phyloP scores from a whole-genome alignment of 2,329 filamentous ascomycete species.

The Aspergillus oerlinghausenensis region DNA sequence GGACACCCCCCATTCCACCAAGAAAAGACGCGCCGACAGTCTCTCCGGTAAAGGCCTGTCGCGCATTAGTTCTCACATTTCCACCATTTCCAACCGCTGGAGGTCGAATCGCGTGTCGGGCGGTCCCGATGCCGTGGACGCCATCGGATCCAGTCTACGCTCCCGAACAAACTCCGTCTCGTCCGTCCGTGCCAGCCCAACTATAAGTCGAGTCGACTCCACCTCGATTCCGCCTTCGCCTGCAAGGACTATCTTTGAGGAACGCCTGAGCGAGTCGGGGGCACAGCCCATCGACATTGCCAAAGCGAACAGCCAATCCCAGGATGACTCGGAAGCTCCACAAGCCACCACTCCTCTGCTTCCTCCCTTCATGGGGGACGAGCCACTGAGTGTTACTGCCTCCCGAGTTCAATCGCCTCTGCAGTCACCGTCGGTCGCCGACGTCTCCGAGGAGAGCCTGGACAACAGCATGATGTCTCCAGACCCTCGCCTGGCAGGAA shows the following conservation, averaged over 20 bases:
- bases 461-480: constrained; percentile 40
- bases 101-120: constrained; percentile 36
- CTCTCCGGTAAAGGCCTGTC: constrained; percentile 48
- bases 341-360: constrained; percentile 78
- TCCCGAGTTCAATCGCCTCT: constrained; percentile 71
- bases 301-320: constrained; percentile 47
- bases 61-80: constrained; percentile 65
- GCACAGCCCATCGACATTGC: constrained; percentile 50
- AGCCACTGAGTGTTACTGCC: constrained; percentile 43
- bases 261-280: constrained; percentile 48
- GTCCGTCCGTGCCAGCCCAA: constrained; percentile 35
- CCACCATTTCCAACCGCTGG: constrained; percentile 60
- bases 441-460: constrained; percentile 43
- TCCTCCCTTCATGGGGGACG: constrained; percentile 69
- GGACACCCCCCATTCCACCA: constrained; percentile 53
- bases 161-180: constrained; percentile 42
- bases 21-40: constrained; percentile 51
- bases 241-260: constrained; percentile 58
- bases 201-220: constrained; percentile 45
- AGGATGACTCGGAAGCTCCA: constrained; percentile 52
- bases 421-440: constrained; percentile 75
- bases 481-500: constrained; percentile 44
- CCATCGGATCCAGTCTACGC: constrained; percentile 29
- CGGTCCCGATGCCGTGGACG: constrained; percentile 24
- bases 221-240: constrained; percentile 56